Base-by-base conservation (phyloP, 176 grass and related monocot genomes). In the Zea luxurians region DNA sequence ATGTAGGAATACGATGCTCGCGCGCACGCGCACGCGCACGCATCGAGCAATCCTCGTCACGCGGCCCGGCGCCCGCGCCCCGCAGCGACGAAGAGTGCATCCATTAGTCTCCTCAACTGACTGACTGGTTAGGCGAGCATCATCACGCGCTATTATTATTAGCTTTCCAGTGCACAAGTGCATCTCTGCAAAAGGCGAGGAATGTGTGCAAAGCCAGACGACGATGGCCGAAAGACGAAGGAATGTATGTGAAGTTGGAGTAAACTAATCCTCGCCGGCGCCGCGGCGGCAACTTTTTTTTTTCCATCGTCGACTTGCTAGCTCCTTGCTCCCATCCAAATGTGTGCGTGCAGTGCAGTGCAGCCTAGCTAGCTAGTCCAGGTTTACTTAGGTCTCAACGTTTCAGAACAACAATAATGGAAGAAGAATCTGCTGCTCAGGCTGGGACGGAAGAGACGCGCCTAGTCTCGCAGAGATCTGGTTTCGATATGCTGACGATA, bases 191-290 rank as follows among this genome's bases (percentile, higher is more conserved):
- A 71, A 71, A 71, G 68, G 68, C 27, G 46, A 71, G 68, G 68
- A 71, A 71, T 71, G 68, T 71, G 15, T 71, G 68, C 46, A 71
- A 71, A 71, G 46, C 46, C 5, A 36, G 46, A 50, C 6, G 68
- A 3, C 46, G 68, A 71, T 16, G 68, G 68, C 46, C 21, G 68
- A 71, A 71, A 71, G 68, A 2, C 27, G 17, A 21, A 35, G 46
- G 13, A 37, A 11, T 50, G 68, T 13, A 9, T 13, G 46, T 48
- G 68, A 34, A 49, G 46, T 50, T 16, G 68, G 12, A 71, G 68
- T 71, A 49, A 71, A 71, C 46, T 70, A 66, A 3, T 40, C 36
- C 36, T 4, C 2, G 6, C 62, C 2, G 13, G 37, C 27, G 36
- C 13, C 12, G 12, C 43, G 67, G 11, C 67, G 44, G 43, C 40